Evolutionary conservation across 1,284 basidiomycete species (phyloP).

Genomic region (Entoloma clypeatum): DNA sequence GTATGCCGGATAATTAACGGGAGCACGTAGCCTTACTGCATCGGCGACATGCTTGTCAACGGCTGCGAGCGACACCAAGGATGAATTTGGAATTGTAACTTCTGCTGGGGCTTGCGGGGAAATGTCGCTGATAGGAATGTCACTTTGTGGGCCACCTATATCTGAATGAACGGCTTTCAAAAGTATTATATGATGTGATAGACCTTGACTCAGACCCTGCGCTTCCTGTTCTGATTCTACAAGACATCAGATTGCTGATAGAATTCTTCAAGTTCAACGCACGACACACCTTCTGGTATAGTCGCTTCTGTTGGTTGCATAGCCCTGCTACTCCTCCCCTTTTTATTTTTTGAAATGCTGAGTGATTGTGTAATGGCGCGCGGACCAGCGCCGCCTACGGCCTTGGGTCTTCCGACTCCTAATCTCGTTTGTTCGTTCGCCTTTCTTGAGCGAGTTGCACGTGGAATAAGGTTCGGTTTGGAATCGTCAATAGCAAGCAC

Average conservation of each 20-base stretch:
- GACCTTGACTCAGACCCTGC: constrained; percentile 15
- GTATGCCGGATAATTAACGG: constrained; percentile 6
- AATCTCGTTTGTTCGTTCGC: constrained; percentile 67
- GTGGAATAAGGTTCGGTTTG: constrained; percentile 26
- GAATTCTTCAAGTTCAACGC: not conserved
- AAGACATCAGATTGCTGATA: not conserved
- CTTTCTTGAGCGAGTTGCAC: constrained; percentile 51
- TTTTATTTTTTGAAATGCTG: constrained; percentile 45
- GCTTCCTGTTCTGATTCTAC: constrained; percentile 28
- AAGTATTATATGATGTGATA: not conserved
- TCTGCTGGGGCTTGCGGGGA: not conserved
- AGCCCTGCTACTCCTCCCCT: constrained; percentile 46
- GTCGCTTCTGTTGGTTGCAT: constrained; percentile 50
- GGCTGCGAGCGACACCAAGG: constrained; percentile 21
- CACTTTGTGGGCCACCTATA: not conserved
- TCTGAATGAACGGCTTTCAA: not conserved
- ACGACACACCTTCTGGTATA: constrained; percentile 52
- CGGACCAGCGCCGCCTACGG: constrained; percentile 59
- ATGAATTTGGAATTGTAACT: constrained; percentile 6
- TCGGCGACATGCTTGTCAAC: constrained; percentile 36
- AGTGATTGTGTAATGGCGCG: constrained; percentile 58
- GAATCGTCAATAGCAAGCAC: constrained; percentile 27
- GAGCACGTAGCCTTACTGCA: constrained; percentile 33
- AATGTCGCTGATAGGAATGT: constrained; percentile 1
- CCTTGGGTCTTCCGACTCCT: constrained; percentile 67